A percentile compares a stretch with the other conserved stretches of the same genome.
Evolutionary conservation across 768 basidiomycete genomes (phyloP).

Genomic region (Boletus sp.): DNA sequence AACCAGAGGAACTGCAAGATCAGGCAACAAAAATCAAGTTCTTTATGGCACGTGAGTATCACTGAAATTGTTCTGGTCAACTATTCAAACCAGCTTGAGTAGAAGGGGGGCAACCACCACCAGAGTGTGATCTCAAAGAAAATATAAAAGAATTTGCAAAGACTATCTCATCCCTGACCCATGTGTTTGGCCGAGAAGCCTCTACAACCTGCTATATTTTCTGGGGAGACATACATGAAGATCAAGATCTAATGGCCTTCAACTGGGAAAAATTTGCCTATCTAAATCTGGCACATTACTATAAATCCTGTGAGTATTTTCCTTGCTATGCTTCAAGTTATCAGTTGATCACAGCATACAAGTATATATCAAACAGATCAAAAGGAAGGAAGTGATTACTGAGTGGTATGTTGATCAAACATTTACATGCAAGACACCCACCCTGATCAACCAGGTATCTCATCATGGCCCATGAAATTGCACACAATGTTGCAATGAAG

Average conservation of each 20-base stretch:
- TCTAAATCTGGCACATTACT: conserved; percentile 14
- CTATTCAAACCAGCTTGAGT: neutral
- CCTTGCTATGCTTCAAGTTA: too few relatives aligned
- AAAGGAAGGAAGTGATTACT: neutral
- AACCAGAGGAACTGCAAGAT: neutral
- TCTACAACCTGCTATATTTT: conserved; percentile 6
- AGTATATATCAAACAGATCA: neutral
- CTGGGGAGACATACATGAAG: conserved; percentile 13
- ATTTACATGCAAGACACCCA: neutral
- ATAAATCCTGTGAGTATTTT: conserved; percentile 5
- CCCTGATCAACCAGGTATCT: conserved; percentile 18
- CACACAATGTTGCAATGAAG: conserved; percentile 21
- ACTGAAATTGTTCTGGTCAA: neutral
- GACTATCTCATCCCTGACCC: neutral
- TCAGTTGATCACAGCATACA: neutral
- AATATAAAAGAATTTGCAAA: neutral
- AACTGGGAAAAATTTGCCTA: conserved; percentile 3
- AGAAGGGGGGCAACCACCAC: conserved; percentile 1
- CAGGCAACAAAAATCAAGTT: neutral
- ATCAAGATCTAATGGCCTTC: conserved; percentile 17
- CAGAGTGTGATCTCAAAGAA: neutral
- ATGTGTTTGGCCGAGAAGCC: neutral
- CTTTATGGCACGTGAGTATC: conserved; percentile 12
- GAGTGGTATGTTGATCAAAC: conserved; percentile 9
- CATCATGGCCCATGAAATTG: conserved; percentile 29